Evolutionary conservation across 2,329 filamentous ascomycete species (phyloP).

Genomic region (Ascocoryne sarcoides): DNA sequence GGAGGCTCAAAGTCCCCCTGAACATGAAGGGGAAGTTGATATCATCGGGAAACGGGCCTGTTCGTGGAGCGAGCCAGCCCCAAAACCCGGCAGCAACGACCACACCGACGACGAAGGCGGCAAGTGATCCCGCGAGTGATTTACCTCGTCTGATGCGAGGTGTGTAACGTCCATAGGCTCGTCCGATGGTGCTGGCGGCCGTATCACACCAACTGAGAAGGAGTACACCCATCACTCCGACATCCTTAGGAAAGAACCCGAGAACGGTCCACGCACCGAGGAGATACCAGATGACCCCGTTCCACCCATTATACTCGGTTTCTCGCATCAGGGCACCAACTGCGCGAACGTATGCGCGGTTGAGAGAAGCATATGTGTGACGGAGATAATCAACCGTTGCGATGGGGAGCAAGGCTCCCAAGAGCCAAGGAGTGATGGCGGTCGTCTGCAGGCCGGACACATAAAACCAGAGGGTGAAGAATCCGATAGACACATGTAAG

Average conservation of each 20-base stretch:
- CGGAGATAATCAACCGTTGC: conserved; percentile 73
- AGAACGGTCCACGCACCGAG: conserved; percentile 83
- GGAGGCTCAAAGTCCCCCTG: conserved; percentile 65
- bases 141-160: conserved; percentile 78
- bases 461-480: conserved; percentile 84
- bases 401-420: conserved; percentile 75
- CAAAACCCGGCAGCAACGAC: conserved; percentile 78
- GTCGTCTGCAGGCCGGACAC: conserved; percentile 65
- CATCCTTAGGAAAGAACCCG: conserved; percentile 83
- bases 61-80: conserved; percentile 68
- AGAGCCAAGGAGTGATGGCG: conserved; percentile 75
- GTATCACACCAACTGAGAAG: conserved; percentile 97
- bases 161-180: conserved; percentile 83
- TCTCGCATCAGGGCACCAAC: conserved; percentile 94
- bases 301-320: conserved; percentile 87
- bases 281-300: conserved; percentile 95
- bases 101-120: conserved; percentile 77
- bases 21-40: conserved; percentile 71
- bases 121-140: conserved; percentile 80
- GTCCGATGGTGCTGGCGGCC: conserved; percentile 87
- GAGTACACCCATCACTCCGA: conserved; percentile 81
- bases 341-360: conserved; percentile 74
- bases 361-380: conserved; percentile 73
- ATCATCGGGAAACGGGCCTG: conserved; percentile 60
- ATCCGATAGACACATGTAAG: conserved; percentile 93